Percentiles rank a stretch among this genome's conserved stretches.
Conservation (phyloP, 2,329 filamentous ascomycete species). For the Colletotrichum musae region DNA sequence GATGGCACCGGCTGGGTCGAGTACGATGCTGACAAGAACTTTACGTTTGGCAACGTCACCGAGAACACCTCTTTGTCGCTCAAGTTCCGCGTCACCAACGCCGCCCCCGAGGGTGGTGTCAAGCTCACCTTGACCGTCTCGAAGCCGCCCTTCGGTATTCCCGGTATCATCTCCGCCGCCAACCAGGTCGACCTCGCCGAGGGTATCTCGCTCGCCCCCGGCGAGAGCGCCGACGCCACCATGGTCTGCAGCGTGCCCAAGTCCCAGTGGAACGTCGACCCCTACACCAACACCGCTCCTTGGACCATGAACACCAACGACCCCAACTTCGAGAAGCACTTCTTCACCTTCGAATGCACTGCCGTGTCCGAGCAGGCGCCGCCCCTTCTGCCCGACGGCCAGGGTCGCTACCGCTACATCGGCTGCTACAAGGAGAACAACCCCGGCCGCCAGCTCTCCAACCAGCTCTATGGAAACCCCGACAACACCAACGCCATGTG, state of each 20-base stretch:
- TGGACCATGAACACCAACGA: conserved; percentile 74
- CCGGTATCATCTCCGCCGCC: conserved; percentile 66
- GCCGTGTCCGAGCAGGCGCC: conserved; percentile 68
- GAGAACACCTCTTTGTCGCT: conserved; percentile 64
- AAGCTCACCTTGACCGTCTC: conserved; percentile 70
- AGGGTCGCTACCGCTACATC: conserved; percentile 65
- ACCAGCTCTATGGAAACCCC: conserved; percentile 56
- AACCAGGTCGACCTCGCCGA: conserved; percentile 72
- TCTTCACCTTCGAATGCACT: conserved; percentile 65
- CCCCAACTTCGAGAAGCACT: conserved; percentile 64
- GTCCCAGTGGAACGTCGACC: conserved; percentile 68
- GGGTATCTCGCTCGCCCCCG: conserved; percentile 64
- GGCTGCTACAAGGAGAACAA: conserved; percentile 72
- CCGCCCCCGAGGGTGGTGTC: conserved; percentile 59
- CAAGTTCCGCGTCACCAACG: conserved; percentile 68
- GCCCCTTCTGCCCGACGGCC: conserved; percentile 59
- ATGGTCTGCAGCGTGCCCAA: conserved; percentile 71
- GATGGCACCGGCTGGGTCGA: conserved; percentile 66
- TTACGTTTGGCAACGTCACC: conserved; percentile 69
- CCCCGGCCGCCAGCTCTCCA: conserved; percentile 65
- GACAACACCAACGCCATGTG: conserved; percentile 61
- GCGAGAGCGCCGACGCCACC: conserved; percentile 65
- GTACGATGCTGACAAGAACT: conserved; percentile 59
- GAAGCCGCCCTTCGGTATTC: conserved; percentile 71
- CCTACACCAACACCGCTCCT: conserved; percentile 61